Base-by-base conservation (phyloP, 1,284 basidiomycete species). In the Wolfiporia cocos region DNA sequence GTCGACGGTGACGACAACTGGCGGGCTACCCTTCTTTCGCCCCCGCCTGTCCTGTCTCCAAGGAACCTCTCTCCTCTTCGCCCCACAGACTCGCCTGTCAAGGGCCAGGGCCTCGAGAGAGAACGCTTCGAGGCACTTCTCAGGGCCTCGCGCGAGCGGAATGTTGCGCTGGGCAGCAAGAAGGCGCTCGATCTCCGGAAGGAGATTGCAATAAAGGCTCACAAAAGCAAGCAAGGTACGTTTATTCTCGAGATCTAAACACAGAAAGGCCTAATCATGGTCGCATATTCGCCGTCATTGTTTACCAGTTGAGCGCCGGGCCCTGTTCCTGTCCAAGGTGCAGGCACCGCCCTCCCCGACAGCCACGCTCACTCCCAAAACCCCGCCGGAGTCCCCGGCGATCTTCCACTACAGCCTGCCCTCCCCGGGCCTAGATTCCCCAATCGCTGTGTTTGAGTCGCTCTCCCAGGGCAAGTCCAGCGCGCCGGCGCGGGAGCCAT, bases 161-260 rank as follows among this genome's bases (percentile, higher is more conserved):
- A 72, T 52, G 58, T 67, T 24, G 58, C 55, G 33, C 47, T 68
- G 6, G 69, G 69, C 28, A 61, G 60, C 36, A 79, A 72, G 63
- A 76, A 66, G 53, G 60, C 64, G 24, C 66, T 67, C 19, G 76
- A 82, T 63, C 71, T 88, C 43, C 76, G 81, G 50, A 85, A 79
- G 63, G 81, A 87, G 62, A 76, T 86, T 39, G 80, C 81, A 14
- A 62, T 84, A 47, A 85, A 81, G 62, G 73, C 70, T 37, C 84
- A 87, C 63, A 78, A 73, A 66, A 77, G 69, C 58, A 87, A 83
- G 67, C 82, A 87, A 62, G 64, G 86, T 88, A 59, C 47, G 78
- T 68, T 22, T 15, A 42, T 43, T 37, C 23, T 34, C 36, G 36
- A 17, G 30, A 15, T 4, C 28, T 23, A 26, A 23, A 31, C 34